A percentile compares a stretch with the other conserved stretches of the same genome.
phyloP scores from a whole-genome alignment of 2,329 filamentous ascomycete species.

The Scopulariopsis brevicaulis region DNA sequence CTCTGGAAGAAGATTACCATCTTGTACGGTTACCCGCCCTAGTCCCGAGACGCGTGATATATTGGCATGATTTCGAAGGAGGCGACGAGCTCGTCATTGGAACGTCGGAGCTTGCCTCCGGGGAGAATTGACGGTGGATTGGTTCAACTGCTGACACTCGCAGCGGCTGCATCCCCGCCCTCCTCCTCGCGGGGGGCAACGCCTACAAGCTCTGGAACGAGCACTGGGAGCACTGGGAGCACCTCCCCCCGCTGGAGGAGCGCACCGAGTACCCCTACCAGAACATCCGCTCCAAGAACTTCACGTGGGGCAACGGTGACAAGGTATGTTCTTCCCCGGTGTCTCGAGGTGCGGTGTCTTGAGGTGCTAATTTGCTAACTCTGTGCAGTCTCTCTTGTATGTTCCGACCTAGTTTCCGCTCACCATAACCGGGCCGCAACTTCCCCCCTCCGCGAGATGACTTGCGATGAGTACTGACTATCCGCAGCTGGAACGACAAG shows the following conservation, averaged over 20 bases:
- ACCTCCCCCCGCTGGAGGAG: constrained; percentile 82
- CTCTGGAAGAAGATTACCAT: constrained; percentile 94
- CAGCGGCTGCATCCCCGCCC: constrained; percentile 64
- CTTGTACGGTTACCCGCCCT: constrained; percentile 55
- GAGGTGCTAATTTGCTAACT: constrained; percentile 13
- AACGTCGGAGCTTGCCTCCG: not conserved
- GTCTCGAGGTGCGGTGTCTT: constrained; percentile 1
- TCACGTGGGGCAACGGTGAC: constrained; percentile 87
- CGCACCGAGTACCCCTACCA: constrained; percentile 90
- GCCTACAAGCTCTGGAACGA: constrained; percentile 86
- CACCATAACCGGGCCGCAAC: not conserved
- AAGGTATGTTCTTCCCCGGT: constrained; percentile 51
- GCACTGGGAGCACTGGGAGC: constrained; percentile 93
- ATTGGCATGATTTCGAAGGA: not conserved
- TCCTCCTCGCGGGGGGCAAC: constrained; percentile 65
- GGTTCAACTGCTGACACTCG: not conserved
- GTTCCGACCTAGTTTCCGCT: constrained; percentile 16
- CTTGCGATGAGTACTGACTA: constrained; percentile 10
- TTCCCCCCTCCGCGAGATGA: not conserved
- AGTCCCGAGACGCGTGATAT: not conserved
- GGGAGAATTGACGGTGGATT: not conserved
- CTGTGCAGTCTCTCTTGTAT: constrained; percentile 53
- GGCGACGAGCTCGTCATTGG: not conserved
- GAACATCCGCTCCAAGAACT: constrained; percentile 97
- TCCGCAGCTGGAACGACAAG: constrained; percentile 72